Evolutionary conservation across 2,329 filamentous ascomycete genomes (phyloP), one percentile per base, ranked within the genome.

Genomic region (Sphaerulina musiva): DNA sequence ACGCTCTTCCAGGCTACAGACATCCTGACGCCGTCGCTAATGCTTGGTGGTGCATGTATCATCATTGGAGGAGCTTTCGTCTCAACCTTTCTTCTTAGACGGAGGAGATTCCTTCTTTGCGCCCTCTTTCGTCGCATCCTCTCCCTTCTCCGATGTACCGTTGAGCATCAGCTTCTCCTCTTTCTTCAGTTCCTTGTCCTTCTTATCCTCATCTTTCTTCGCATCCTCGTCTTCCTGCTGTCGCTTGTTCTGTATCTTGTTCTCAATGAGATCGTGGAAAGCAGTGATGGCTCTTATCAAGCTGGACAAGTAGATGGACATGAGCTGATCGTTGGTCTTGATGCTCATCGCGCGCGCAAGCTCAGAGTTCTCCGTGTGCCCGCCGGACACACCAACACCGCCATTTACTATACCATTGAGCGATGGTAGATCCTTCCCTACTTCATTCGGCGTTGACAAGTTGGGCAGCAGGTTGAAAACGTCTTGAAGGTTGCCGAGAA

Each of bases 161-260:
- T 85, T 86, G 7, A 71, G 62, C 57, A 81, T 81, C 64, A 76
- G 72, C 62, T 84, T 84, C 68, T 87, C 86, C 43, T 85, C 84
- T 68, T 90, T 83, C 65, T 76, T 73, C 39, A 62, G 51, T 39
- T 66, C 64, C 53, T 74, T 73, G 60, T 78, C 79, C 36, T 80
- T 77, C 62, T 78, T 78, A 59, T 72, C 74, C 53, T 78, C 82
- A 56, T 84, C 89, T 76, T 89, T 89, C 67, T 86, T 83, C 44
- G 78, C 81, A 65, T 97, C 92, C 75, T 92, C 92, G 68, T 98
- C 93, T 69, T 97, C 93, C 68, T 95, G 87, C 72, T 95, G 89
- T 74, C 97, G 91, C 71, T 92, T 83, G 76, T 98, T 98, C 77
- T 97, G 92, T 64, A 97, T 96, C 81, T 98, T 98, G 79, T 98